Conservation (phyloP, 2,329 filamentous ascomycete species). For the Ceratocystiopsis sp. region DNA sequence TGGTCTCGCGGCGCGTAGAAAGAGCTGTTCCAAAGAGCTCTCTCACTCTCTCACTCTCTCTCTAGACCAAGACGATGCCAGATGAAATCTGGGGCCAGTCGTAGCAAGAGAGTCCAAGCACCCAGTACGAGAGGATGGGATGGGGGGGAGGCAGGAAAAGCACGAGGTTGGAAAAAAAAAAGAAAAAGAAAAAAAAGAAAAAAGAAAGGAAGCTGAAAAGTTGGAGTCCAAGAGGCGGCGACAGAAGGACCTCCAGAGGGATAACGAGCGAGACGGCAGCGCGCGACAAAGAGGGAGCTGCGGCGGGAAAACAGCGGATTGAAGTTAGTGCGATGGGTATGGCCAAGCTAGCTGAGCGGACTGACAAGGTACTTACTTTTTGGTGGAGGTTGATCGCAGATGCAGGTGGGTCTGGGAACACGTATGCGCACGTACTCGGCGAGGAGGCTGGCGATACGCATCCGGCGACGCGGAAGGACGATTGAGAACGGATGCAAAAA, state of each 20-base stretch:
- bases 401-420: conserved; percentile 3
- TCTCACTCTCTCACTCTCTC: no score
- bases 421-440: not conserved
- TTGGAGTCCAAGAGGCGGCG: no score
- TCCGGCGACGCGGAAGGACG: not conserved
- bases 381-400: conserved; percentile 4
- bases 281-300: not conserved
- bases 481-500: not conserved
- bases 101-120: no score
- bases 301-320: no score
- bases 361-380: no score
- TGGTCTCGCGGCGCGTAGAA: no score
- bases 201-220: conserved; percentile 1
- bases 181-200: conserved; percentile 1
- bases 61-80: not conserved
- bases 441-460: not conserved
- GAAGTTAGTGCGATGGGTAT: no score
- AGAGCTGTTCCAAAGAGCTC: no score
- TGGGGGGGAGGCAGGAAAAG: not conserved
- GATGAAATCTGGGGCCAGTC: not conserved
- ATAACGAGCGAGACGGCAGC: not conserved
- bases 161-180: not conserved
- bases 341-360: not conserved
- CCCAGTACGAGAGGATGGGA: no score
- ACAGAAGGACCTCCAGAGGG: not conserved